Evolutionary conservation across 202 grass and related monocot species (phyloP).

Genomic region (Setaria viridis): DNA sequence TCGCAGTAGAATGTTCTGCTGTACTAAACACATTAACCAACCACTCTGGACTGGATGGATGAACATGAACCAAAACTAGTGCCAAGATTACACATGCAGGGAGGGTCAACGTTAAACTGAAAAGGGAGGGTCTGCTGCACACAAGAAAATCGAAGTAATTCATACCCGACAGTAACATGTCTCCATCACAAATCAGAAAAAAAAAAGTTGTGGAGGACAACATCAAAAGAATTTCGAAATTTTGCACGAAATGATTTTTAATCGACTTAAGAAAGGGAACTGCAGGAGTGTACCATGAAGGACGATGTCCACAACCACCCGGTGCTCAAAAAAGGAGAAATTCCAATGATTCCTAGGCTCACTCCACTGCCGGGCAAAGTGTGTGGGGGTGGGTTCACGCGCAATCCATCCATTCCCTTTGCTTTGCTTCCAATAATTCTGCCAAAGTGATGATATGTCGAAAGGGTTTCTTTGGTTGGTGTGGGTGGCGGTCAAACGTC

Average conservation of each 20-base stretch:
- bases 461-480: constrained; percentile 34
- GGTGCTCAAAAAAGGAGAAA: too few species aligned
- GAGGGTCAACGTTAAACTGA: not conserved
- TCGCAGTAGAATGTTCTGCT: not conserved
- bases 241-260: too few species aligned
- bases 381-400: not conserved
- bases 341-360: constrained; percentile 12
- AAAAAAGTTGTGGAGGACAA: too few species aligned
- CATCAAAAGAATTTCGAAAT: too few species aligned
- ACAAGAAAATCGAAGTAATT: not conserved
- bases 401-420: not conserved
- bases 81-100: too few species aligned
- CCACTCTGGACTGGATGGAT: not conserved
- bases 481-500: constrained; percentile 50
- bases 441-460: not conserved
- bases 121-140: not conserved
- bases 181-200: too few species aligned
- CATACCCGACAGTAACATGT: too few species aligned
- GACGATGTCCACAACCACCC: not conserved
- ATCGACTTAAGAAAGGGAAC: constrained; percentile 5
- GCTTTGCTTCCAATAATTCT: constrained; percentile 54
- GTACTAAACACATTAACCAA: not conserved
- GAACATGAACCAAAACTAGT: not conserved
- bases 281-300: not conserved
- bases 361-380: constrained; percentile 1